Percentiles rank a stretch among this genome's conserved stretches.
These are phyloP conservation scores for Cyberlindnera mississippiensis DNA, from an alignment of 805 yeast genomes.

Conservation along the genomic window DNA sequence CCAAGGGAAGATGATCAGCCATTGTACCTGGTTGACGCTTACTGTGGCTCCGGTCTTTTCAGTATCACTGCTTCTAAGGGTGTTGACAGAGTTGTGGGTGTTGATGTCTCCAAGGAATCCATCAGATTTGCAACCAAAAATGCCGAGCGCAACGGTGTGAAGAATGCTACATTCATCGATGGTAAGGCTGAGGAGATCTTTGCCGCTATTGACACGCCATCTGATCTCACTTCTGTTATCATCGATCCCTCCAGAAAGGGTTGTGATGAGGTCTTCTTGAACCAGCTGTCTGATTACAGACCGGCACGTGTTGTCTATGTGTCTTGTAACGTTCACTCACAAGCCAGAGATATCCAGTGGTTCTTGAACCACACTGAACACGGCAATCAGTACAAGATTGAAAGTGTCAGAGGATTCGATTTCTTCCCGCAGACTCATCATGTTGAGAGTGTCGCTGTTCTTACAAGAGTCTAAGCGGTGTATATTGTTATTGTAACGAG, in stretches of 20 bases:
- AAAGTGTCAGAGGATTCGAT: constrained; percentile 89
- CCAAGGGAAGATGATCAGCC: constrained; percentile 40
- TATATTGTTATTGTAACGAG: not conserved
- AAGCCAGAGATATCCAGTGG: constrained; percentile 89
- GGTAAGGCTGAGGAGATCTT: constrained; percentile 94
- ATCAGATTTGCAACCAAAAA: constrained; percentile 83
- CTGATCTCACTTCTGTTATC: constrained; percentile 77
- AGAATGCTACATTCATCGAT: constrained; percentile 77
- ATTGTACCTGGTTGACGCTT: constrained; percentile 83
- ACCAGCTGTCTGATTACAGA: constrained; percentile 75
- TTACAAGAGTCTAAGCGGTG: constrained; percentile 32
- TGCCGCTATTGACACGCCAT: constrained; percentile 70
- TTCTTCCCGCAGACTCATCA: constrained; percentile 95
- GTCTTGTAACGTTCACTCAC: constrained; percentile 96
- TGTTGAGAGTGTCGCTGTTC: constrained; percentile 83
- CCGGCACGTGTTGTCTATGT: constrained; percentile 92
- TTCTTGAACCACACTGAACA: constrained; percentile 62
- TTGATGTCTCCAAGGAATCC: constrained; percentile 88
- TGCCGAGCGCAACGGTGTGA: constrained; percentile 69
- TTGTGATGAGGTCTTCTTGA: constrained; percentile 82
- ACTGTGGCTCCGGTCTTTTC: constrained; percentile 94
- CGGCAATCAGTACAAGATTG: constrained; percentile 64
- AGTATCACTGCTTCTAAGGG: constrained; percentile 79
- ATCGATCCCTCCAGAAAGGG: constrained; percentile 98
- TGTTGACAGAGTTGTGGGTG: constrained; percentile 87